Conservation (phyloP, 2,329 filamentous ascomycete species). For the Achaetomium macrosporum region DNA sequence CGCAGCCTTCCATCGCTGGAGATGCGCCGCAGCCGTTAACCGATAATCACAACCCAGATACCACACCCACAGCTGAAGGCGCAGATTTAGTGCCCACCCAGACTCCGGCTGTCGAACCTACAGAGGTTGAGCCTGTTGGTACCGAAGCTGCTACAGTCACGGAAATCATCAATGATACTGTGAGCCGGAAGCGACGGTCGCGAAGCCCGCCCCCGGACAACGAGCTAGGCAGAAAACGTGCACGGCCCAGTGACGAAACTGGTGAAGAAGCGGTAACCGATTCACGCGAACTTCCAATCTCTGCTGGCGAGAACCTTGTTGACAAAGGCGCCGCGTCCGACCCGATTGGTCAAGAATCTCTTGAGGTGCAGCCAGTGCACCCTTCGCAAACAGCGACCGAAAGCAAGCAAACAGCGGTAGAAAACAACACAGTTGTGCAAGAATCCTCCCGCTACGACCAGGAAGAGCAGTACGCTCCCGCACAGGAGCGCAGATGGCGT, state of each 20-base stretch:
- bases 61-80: neutral
- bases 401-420: neutral
- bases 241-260: slow-evolving; percentile 14
- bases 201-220: slow-evolving; percentile 24
- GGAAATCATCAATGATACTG: slow-evolving; percentile 22
- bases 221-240: slow-evolving; percentile 22
- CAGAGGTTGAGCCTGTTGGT: neutral
- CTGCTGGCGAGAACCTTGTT: neutral
- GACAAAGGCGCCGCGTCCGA: neutral
- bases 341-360: neutral
- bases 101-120: neutral
- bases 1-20: neutral
- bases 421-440: neutral
- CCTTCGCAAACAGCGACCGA: neutral
- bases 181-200: slow-evolving; percentile 24
- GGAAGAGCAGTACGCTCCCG: neutral
- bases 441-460: neutral
- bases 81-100: neutral
- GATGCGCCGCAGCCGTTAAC: neutral
- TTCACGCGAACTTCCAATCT: neutral
- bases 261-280: neutral
- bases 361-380: neutral
- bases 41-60: neutral
- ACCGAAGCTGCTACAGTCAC: slow-evolving; percentile 9
- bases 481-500: neutral